phyloP scores from a whole-genome alignment of 2,329 filamentous ascomycete genomes.

The Sphaerostilbella broomeana region DNA sequence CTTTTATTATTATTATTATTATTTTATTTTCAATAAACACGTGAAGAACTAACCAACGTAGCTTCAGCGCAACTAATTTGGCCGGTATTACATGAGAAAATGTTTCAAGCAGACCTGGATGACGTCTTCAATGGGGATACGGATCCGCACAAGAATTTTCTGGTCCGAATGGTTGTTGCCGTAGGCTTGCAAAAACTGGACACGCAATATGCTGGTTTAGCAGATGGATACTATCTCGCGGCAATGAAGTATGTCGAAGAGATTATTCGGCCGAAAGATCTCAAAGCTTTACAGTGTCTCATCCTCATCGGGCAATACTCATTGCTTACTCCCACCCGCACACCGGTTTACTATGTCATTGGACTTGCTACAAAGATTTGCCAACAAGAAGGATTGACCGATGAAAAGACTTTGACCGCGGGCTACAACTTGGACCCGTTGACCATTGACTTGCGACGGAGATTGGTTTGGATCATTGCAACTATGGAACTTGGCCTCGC shows the following conservation, averaged over 20 bases:
- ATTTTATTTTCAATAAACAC: background rate
- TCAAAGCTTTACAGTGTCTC: slow-evolving; percentile 85
- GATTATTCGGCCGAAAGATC: slow-evolving; percentile 78
- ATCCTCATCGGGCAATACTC: slow-evolving; percentile 86
- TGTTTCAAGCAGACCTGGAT: slow-evolving; percentile 68
- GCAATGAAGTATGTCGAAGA: slow-evolving; percentile 79
- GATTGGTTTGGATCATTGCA: slow-evolving; percentile 80
- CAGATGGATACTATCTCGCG: slow-evolving; percentile 90
- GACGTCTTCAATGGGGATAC: slow-evolving; percentile 70
- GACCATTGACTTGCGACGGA: slow-evolving; percentile 81
- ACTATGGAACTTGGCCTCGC: slow-evolving; percentile 86
- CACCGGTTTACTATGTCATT: slow-evolving; percentile 87
- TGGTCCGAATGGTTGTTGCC: slow-evolving; percentile 84
- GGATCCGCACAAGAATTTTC: slow-evolving; percentile 81
- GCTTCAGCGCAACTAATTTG: slow-evolving; percentile 74
- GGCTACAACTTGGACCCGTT: slow-evolving; percentile 60
- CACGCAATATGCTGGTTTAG: slow-evolving; percentile 81
- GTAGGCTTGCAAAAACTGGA: slow-evolving; percentile 92
- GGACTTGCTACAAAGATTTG: slow-evolving; percentile 82
- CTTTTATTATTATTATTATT: background rate
- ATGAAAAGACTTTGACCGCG: slow-evolving; percentile 77
- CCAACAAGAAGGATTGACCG: slow-evolving; percentile 79
- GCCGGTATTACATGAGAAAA: slow-evolving; percentile 78
- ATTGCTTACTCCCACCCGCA: slow-evolving; percentile 81
- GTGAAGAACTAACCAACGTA: no score